Percentiles rank a stretch among this genome's conserved stretches.
Conservation (phyloP, 371 early-diverging fungal species). For the Dinochytrium kinnereticum region DNA sequence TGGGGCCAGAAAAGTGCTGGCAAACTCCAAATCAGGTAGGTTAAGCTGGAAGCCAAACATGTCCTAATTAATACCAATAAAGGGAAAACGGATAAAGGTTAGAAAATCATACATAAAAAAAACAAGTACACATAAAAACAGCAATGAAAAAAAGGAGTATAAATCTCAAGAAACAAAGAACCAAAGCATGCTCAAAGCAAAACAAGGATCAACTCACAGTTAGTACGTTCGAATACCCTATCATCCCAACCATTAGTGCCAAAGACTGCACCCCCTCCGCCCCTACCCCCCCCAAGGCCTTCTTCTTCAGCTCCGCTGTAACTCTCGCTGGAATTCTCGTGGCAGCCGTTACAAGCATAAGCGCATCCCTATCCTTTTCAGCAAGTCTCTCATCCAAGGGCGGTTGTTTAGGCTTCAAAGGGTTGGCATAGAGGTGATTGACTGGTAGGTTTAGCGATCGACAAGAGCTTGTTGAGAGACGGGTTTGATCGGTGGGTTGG, state of each 20-base stretch:
- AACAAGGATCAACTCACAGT: background rate
- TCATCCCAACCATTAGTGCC: background rate
- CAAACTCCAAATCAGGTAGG: background rate
- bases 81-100: background rate
- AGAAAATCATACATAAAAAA: background rate
- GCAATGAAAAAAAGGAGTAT: too few species aligned
- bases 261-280: background rate
- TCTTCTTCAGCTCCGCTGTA: background rate
- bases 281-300: background rate
- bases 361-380: background rate
- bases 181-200: too few species aligned
- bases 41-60: background rate
- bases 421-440: background rate
- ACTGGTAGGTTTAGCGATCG: too few species aligned
- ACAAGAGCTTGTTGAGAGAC: background rate
- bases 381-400: background rate
- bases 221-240: background rate
- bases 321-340: background rate
- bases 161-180: too few species aligned
- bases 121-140: too few species aligned
- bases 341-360: background rate
- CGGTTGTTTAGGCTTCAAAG: background rate
- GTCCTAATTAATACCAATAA: background rate
- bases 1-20: background rate
- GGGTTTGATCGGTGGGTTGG: background rate